Conservation (phyloP, 148 eudicot genomes). For the Camellia granthamiana region DNA sequence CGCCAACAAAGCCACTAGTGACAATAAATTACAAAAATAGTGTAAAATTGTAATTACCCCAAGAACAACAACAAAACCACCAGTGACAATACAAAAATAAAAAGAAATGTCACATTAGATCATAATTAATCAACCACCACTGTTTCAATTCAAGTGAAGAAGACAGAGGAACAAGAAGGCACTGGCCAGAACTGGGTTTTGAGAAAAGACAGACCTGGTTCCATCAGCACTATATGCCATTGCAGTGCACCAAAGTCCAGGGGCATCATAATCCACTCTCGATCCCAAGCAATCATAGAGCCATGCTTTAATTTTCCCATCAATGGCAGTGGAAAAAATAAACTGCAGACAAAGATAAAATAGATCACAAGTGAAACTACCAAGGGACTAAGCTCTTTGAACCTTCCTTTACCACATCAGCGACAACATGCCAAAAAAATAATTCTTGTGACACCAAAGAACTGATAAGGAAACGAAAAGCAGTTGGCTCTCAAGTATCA, state of each 20-base stretch:
- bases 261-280: slow-evolving; percentile 71
- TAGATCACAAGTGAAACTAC: background rate
- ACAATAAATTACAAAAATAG: background rate
- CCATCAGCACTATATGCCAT: slow-evolving; percentile 80
- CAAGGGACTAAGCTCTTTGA: background rate
- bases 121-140: background rate
- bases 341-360: slow-evolving; percentile 38
- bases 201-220: slow-evolving; percentile 37
- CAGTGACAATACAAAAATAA: background rate
- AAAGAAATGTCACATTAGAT: background rate
- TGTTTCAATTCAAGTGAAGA: background rate
- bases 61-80: background rate
- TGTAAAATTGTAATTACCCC: background rate
- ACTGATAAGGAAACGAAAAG: background rate
- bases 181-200: background rate
- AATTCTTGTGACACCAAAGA: background rate
- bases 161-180: background rate
- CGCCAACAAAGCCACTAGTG: background rate
- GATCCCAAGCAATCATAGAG: slow-evolving; percentile 66
- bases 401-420: background rate
- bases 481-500: background rate
- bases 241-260: slow-evolving; percentile 62
- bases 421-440: background rate
- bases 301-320: slow-evolving; percentile 81
- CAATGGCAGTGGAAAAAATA: slow-evolving; percentile 72